Evolutionary conservation across 2,329 filamentous ascomycete species (phyloP).

Genomic region (Fusarium sp.): DNA sequence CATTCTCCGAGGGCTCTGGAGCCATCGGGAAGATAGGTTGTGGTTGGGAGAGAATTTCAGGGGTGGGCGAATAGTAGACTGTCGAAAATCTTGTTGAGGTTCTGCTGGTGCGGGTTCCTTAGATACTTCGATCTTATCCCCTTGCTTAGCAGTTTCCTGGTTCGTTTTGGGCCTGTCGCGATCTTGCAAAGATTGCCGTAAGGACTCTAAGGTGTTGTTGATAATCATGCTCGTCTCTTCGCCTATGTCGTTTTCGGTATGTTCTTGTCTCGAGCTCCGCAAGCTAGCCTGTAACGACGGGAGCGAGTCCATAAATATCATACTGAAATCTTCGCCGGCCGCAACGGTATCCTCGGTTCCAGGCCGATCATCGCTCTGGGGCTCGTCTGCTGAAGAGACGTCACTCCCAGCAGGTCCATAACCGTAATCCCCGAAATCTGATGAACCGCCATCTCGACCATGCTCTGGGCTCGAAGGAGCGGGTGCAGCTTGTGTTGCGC

Average conservation of each 20-base stretch:
- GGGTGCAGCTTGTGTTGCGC: conserved; percentile 19
- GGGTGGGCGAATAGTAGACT: conserved; percentile 35
- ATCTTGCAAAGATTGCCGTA: conserved; percentile 55
- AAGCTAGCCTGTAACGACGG: conserved; percentile 62
- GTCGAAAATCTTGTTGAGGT: conserved; percentile 26
- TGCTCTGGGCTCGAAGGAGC: conserved; percentile 27
- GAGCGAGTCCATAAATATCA: conserved; percentile 69
- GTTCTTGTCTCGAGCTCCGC: conserved; percentile 51
- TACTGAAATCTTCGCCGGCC: conserved; percentile 68
- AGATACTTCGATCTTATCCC: conserved; percentile 15
- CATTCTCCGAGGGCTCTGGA: conserved; percentile 54
- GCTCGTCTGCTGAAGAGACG: conserved; percentile 52
- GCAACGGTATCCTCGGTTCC: conserved; percentile 57
- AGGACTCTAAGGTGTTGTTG: conserved; percentile 65
- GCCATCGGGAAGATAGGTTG: conserved; percentile 47
- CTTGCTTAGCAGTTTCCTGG: conserved; percentile 22
- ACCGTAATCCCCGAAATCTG: conserved; percentile 47
- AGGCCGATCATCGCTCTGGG: conserved; percentile 38
- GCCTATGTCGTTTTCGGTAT: conserved; percentile 61
- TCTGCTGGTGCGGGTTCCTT: conserved; percentile 13
- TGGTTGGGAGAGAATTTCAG: conserved; percentile 40
- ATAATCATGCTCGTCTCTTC: conserved; percentile 69
- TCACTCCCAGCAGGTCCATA: conserved; percentile 51
- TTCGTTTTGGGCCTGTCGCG: conserved; percentile 26
- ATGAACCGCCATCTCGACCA: conserved; percentile 30